Evolutionary conservation across 345 rosid species (phyloP).

Genomic region (Erucastrum elatum): DNA sequence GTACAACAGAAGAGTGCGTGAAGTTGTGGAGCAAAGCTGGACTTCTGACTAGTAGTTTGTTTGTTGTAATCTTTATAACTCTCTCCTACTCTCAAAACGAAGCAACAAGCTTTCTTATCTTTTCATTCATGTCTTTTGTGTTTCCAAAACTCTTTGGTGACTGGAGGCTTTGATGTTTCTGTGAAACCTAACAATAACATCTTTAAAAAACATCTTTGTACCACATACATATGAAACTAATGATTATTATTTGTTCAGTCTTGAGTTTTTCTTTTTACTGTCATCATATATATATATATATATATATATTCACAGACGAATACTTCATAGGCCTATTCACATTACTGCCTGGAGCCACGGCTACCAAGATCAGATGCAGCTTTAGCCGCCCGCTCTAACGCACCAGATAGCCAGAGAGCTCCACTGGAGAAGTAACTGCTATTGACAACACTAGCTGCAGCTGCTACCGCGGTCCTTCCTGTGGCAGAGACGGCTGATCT

Average conservation of each 20-base stretch:
- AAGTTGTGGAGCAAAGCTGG: conserved; percentile 76
- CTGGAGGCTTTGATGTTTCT: conserved; percentile 30
- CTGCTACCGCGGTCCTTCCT: conserved; percentile 67
- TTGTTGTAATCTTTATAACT: conserved; percentile 31
- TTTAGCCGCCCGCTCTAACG: conserved; percentile 69
- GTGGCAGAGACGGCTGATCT: conserved; percentile 69
- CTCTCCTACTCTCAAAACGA: too few relatives aligned
- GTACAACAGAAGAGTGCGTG: conserved; percentile 73
- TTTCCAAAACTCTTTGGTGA: conserved; percentile 19
- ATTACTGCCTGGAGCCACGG: conserved; percentile 39
- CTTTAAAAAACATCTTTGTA: not conserved
- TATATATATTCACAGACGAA: not conserved
- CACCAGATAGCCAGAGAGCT: conserved; percentile 75
- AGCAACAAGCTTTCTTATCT: conserved; percentile 27
- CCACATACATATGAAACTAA: too few relatives aligned
- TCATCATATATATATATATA: too few relatives aligned
- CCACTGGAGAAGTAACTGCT: conserved; percentile 81
- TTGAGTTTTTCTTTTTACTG: too few relatives aligned
- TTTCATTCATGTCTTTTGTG: conserved; percentile 24
- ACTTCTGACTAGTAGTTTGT: conserved; percentile 55
- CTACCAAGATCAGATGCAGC: conserved; percentile 67
- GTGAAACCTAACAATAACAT: conserved; percentile 16
- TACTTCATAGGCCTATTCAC: conserved; percentile 1
- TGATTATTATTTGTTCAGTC: too few relatives aligned
- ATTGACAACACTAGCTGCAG: conserved; percentile 60